Conservation (phyloP, 768 basidiomycete species). For the Lactarius trivialis region DNA sequence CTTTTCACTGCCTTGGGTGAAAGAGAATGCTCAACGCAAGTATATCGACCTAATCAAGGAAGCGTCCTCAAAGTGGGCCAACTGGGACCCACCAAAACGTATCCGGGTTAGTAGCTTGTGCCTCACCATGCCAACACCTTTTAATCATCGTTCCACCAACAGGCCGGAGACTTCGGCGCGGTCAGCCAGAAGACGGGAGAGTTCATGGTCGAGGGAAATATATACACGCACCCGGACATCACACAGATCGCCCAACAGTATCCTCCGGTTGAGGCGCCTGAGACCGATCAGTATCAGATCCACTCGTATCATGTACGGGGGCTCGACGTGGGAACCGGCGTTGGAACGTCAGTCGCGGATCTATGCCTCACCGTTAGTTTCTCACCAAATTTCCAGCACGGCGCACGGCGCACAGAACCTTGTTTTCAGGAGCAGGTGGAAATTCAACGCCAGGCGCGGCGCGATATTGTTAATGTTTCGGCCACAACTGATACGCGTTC, state of each 20-base stretch:
- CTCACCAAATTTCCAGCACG: not conserved
- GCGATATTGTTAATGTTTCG: constrained; percentile 13
- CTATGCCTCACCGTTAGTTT: not conserved
- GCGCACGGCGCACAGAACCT: not conserved
- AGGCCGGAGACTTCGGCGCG: constrained; percentile 12
- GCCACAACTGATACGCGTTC: not conserved
- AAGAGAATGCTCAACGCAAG: constrained; percentile 10
- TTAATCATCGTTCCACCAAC: not conserved
- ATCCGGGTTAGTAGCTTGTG: not conserved
- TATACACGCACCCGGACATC: constrained; percentile 2
- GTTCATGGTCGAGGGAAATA: constrained; percentile 9
- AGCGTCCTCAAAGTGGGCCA: constrained; percentile 3
- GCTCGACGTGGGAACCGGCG: not conserved
- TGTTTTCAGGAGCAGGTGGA: constrained; percentile 2
- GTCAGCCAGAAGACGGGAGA: constrained; percentile 5
- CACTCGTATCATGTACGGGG: constrained; percentile 10
- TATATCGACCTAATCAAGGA: constrained; percentile 11
- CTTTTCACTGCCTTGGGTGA: not conserved
- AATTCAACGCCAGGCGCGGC: constrained; percentile 9
- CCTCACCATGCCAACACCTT: not conserved
- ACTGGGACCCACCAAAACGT: constrained; percentile 6
- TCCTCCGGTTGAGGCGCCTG: not conserved
- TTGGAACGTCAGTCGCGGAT: not conserved
- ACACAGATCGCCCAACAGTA: not conserved
- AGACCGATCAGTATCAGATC: constrained; percentile 1